phyloP scores from a whole-genome alignment of 2,329 filamentous ascomycete genomes.

The Beauveria caledonica region DNA sequence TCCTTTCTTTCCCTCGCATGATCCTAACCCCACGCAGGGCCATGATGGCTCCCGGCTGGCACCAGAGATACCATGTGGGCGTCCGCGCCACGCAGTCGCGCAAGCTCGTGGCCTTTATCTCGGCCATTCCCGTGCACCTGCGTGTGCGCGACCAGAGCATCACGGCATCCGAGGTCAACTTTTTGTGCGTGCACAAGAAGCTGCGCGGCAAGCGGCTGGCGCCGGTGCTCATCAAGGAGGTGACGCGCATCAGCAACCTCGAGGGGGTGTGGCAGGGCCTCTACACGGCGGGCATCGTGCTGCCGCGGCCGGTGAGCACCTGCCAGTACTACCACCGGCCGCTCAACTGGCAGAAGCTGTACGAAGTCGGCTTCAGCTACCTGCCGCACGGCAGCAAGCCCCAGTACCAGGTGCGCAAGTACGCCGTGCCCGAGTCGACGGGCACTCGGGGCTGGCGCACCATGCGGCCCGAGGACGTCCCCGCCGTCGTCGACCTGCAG shows the following conservation, averaged over 20 bases:
- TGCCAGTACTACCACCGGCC: constrained; percentile 93
- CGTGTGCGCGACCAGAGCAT: constrained; percentile 70
- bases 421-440: constrained; percentile 69
- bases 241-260: constrained; percentile 85
- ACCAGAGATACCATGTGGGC: constrained; percentile 88
- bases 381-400: constrained; percentile 78
- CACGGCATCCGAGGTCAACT: constrained; percentile 89
- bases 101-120: constrained; percentile 93
- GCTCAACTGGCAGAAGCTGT: constrained; percentile 91
- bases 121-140: constrained; percentile 78
- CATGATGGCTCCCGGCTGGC: constrained; percentile 90
- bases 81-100: constrained; percentile 75
- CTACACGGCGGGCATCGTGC: constrained; percentile 85
- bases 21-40: constrained; percentile 50
- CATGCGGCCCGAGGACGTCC: constrained; percentile 73
- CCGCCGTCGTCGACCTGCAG: constrained; percentile 65
- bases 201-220: constrained; percentile 86
- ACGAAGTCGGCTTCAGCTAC: constrained; percentile 89
- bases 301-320: constrained; percentile 86
- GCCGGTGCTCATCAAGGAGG: constrained; percentile 93
- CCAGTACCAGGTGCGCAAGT: constrained; percentile 76
- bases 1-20: not conserved
- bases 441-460: constrained; percentile 65
- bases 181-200: constrained; percentile 97
- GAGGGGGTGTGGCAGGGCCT: constrained; percentile 88